phyloP scores from a whole-genome alignment of 2,329 filamentous ascomycete genomes.

The Botryosphaeria dothidea region DNA sequence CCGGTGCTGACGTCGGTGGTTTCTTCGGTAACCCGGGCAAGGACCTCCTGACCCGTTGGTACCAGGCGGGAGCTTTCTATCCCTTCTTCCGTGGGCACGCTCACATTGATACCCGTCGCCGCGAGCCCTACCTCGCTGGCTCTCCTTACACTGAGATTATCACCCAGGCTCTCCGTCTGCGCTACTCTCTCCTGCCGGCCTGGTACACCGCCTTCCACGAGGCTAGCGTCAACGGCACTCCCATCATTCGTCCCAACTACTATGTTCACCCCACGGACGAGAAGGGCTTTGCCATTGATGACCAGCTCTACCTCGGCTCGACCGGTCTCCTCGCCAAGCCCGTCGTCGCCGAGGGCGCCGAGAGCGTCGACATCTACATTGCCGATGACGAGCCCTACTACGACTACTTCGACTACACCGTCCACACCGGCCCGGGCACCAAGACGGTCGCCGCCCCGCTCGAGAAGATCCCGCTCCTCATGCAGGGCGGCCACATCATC shows the following conservation, averaged over 20 bases:
- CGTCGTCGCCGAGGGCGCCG: constrained; percentile 74
- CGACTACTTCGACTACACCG: constrained; percentile 88
- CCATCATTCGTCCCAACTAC: constrained; percentile 89
- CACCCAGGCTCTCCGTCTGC: constrained; percentile 80
- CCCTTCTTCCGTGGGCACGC: constrained; percentile 98
- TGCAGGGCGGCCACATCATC: constrained; percentile 91
- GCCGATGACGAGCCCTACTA: constrained; percentile 89
- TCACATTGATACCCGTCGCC: constrained; percentile 91
- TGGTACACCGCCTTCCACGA: constrained; percentile 98
- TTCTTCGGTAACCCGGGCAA: constrained; percentile 98
- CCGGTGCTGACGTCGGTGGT: constrained; percentile 92
- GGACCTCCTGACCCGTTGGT: constrained; percentile 91
- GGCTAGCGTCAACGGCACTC: constrained; percentile 77
- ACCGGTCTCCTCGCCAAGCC: constrained; percentile 94
- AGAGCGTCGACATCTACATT: constrained; percentile 77
- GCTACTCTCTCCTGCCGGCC: constrained; percentile 84
- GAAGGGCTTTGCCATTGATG: constrained; percentile 81
- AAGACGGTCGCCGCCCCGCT: constrained; percentile 75
- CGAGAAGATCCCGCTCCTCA: constrained; percentile 83
- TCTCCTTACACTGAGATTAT: constrained; percentile 86
- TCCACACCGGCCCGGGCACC: constrained; percentile 72
- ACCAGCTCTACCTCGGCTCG: constrained; percentile 87
- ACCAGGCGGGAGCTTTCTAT: constrained; percentile 94
- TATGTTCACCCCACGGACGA: constrained; percentile 89
- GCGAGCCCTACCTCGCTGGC: constrained; percentile 86